Evolutionary conservation across 1,284 basidiomycete genomes (phyloP), one percentile per base, ranked within the genome.

Genomic region (Meira miltonrushii): DNA sequence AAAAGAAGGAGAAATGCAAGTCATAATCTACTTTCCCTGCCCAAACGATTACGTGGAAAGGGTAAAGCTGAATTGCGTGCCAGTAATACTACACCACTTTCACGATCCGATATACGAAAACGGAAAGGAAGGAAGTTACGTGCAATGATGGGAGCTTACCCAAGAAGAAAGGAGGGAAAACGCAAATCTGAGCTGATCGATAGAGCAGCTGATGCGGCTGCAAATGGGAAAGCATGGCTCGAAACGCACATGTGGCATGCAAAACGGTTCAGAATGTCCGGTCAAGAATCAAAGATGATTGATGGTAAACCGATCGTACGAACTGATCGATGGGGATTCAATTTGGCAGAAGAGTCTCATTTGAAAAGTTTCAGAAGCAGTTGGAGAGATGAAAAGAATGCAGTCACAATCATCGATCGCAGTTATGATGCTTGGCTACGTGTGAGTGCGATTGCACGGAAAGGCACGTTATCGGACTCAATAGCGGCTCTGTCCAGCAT

Each of bases 161-260:
- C 50, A 11, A 39, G 50, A 19, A 13, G 50, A 6, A 41, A 17
- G 38, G 50, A 53, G 15, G 37, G 38, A 4, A 19, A n/a, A 17
- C 17, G 50, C 3, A 39, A 28, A 19, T 12, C 17, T 19, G 50
- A 53, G 15, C 15, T 53, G 37, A 33, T 53, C 12, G 21, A 39
- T 13, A n/a, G 50, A 25, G 50, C 50, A n/a, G 19, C 39, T 13
- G 38, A 25, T 19, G 39, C 38, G 19, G 5, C 50, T 41, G 3
- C 19, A 38, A 13, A 37, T 19, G 50, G 50, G n/a, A 53, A 53
- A 23, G 68, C 21, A 6, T 78, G 75, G 75, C 65, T 78, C n/a
- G 75, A 78, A 50, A 78, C 75, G 15, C 75, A 78, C 47, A 55
- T 77, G 3, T 78, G 75, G 75, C 74, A 75, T 50, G 66, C 75